Base-by-base conservation (phyloP, 768 basidiomycete genomes). In the Sarcodon aspratus region DNA sequence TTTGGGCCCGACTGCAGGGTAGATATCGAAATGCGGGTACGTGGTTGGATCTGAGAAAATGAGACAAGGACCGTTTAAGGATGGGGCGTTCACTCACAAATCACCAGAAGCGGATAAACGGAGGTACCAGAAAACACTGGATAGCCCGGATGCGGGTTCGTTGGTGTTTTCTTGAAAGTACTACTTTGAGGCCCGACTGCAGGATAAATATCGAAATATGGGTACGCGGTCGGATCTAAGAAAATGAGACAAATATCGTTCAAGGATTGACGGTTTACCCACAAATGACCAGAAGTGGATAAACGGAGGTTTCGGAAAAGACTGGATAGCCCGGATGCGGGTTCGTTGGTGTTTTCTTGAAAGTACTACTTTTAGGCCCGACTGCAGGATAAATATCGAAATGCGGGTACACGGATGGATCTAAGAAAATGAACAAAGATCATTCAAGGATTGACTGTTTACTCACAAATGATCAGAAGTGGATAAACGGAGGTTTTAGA, bases 211-310 rank as follows among this genome's bases (percentile, higher is more conserved):
- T 62, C 57, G 43, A 63, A 60, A 11, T 52, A 33, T 7, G 63
- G 60, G 52, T 69, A 69, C 32, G 66, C 63, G 13, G 67, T 54
- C 15, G 70, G 68, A 59, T 74, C 72, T 74, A 44, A n/a, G n/a
- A n/a, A n/a, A n/a, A n/a, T n/a, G n/a, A n/a, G n/a, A n/a, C n/a
- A n/a, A n/a, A n/a, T n/a, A n/a, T n/a, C n/a, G n/a, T n/a, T n/a
- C 21, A 27, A 27, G 21, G 21, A 27, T 27, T 27, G 21, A 27
- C 3, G 2, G 21, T 27, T 27, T 27, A 5, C 21, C 5, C 21
- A 27, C 21, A 27, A 27, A 27, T 27, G 5, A 27, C 21, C 3
- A 27, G 21, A 27, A 27, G 21, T 27, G 21, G 21, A 27, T 27
- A 27, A 27, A 27, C 21, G 21, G 21, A 27, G 21, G 21, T 27